phyloP scores from a whole-genome alignment of 768 basidiomycete genomes.

The Russula abietina region DNA sequence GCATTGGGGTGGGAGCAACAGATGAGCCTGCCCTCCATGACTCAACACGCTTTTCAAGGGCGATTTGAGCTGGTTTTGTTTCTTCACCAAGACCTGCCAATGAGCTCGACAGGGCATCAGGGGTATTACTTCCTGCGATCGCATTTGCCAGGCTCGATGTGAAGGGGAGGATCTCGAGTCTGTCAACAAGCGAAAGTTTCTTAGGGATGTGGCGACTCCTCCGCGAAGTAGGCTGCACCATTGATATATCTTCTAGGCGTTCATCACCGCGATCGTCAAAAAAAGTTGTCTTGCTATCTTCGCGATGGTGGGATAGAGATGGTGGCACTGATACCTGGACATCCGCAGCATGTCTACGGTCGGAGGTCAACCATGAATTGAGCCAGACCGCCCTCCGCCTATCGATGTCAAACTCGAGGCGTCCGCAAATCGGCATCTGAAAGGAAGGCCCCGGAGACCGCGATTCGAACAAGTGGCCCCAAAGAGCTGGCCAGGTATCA shows the following conservation, averaged over 20 bases:
- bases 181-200: conserved; percentile 65
- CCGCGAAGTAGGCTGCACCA: conserved; percentile 26
- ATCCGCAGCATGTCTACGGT: conserved; percentile 39
- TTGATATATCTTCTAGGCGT: conserved; percentile 27
- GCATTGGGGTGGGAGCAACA: conserved; percentile 43
- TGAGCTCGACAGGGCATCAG: conserved; percentile 29
- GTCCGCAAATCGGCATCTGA: conserved; percentile 61
- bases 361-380: conserved; percentile 56
- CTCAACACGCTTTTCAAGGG: conserved; percentile 52
- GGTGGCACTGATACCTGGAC: conserved; percentile 38
- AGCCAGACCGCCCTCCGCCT: conserved; percentile 71
- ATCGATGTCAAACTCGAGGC: conserved; percentile 86
- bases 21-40: conserved; percentile 61
- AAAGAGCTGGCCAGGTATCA: conserved; percentile 69
- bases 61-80: conserved; percentile 45
- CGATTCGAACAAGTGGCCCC: conserved; percentile 53
- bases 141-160: conserved; percentile 30
- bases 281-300: conserved; percentile 47
- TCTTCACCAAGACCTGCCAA: conserved; percentile 56
- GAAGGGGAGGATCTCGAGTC: conserved; percentile 43
- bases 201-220: conserved; percentile 49
- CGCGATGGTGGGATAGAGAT: conserved; percentile 47
- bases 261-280: conserved; percentile 39
- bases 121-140: not conserved
- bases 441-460: conserved; percentile 31